These are phyloP conservation scores for Canavalia gladiata DNA, from an alignment of 306 rosid genomes.

Conservation along the genomic window DNA sequence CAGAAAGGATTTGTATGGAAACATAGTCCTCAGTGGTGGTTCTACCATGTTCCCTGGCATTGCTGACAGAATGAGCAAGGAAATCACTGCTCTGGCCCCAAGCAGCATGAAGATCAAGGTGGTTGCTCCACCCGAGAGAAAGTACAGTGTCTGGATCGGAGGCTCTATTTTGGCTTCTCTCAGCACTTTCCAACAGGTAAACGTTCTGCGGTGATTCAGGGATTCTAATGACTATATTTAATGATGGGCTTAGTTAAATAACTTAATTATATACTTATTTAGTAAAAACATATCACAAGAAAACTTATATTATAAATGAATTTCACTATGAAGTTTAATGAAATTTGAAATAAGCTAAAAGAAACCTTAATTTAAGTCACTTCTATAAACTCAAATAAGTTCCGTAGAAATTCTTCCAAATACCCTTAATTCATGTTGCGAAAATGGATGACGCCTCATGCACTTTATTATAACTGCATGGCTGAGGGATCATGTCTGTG, in stretches of 20 bases:
- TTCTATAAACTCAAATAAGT: too few relatives aligned
- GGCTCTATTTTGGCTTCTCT: constrained; percentile 96
- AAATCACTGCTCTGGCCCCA: constrained; percentile 87
- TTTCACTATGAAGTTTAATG: too few relatives aligned
- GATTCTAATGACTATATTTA: background rate
- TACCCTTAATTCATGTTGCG: background rate
- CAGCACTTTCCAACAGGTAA: constrained; percentile 94
- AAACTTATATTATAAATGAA: too few relatives aligned
- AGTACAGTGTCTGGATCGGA: constrained; percentile 94
- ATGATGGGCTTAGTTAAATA: too few relatives aligned
- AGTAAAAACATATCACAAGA: too few relatives aligned
- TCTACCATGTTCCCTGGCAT: constrained; percentile 92
- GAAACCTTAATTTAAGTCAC: too few relatives aligned
- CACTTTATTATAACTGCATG: constrained; percentile 18
- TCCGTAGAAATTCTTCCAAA: too few relatives aligned
- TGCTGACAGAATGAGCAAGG: constrained; percentile 96
- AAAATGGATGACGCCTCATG: background rate
- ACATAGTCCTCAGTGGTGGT: constrained; percentile 92
- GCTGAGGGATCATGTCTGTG: background rate
- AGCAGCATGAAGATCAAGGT: constrained; percentile 96
- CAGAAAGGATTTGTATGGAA: constrained; percentile 90
- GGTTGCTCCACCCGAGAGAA: constrained; percentile 94
- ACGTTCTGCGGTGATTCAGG: background rate
- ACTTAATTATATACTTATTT: too few relatives aligned
- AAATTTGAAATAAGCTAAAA: too few relatives aligned